Evolutionary conservation across 2,329 filamentous ascomycete species (phyloP).

Genomic region (Metarhizium rileyi): DNA sequence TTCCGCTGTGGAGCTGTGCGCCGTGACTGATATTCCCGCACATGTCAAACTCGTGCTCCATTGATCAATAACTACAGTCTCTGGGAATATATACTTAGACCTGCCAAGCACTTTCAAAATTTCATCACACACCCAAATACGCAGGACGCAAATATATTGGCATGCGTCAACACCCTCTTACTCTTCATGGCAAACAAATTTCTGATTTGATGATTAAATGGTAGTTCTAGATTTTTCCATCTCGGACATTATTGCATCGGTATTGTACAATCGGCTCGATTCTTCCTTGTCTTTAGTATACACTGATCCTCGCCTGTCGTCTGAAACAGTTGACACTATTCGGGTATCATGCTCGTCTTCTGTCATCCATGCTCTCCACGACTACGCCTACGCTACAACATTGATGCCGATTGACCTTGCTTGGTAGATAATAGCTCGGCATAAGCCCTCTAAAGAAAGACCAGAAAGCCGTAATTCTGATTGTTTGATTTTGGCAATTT

Average conservation of each 20-base stretch:
- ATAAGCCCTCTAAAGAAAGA: conserved; percentile 59
- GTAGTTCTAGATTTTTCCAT: background rate
- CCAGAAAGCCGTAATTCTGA: conserved; percentile 65
- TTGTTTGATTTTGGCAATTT: conserved; percentile 96
- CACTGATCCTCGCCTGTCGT: background rate
- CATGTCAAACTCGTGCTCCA: background rate
- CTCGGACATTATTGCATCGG: background rate
- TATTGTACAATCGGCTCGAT: background rate
- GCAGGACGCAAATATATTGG: background rate
- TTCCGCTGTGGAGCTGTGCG: no score
- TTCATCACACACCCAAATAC: no score
- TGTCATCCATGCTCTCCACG: background rate
- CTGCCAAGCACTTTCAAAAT: no score
- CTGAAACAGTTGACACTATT: background rate
- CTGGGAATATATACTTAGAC: no score
- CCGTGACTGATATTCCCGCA: background rate
- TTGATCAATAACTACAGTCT: background rate
- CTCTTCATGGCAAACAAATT: background rate
- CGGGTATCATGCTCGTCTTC: background rate
- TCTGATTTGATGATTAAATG: background rate
- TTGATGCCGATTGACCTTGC: conserved; percentile 66
- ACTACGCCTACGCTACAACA: conserved; percentile 47
- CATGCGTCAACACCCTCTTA: background rate
- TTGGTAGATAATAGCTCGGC: conserved; percentile 64
- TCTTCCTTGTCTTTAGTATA: background rate